phyloP scores from a whole-genome alignment of 805 yeast genomes.

The Monosporozyma unispora region DNA sequence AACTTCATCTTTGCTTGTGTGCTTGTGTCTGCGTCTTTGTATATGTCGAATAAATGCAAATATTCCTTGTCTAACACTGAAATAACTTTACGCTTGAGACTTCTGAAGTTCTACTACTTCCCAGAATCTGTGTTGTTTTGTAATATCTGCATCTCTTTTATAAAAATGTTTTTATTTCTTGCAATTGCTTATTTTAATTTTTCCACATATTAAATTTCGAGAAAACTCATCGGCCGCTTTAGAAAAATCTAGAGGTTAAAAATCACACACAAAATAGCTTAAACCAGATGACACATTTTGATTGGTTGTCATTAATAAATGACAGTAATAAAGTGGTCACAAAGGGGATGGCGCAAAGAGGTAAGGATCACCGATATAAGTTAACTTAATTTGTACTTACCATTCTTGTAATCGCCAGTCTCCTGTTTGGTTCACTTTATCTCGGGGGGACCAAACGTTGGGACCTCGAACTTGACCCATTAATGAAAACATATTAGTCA shows the following conservation, averaged over 20 bases:
- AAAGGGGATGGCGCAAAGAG: not conserved
- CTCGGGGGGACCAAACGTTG: conserved; percentile 27
- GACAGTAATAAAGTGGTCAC: not conserved
- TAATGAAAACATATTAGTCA: conserved; percentile 28
- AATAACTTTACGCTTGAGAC: too few relatives aligned
- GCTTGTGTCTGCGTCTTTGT: not conserved
- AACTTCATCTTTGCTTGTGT: conserved; percentile 52
- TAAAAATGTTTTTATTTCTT: not conserved
- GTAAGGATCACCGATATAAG: not conserved
- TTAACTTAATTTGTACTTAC: not conserved
- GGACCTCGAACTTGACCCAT: conserved; percentile 35
- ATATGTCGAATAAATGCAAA: too few relatives aligned
- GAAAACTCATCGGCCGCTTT: not conserved
- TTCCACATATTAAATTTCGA: too few relatives aligned
- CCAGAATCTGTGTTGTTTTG: too few relatives aligned
- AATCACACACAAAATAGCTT: not conserved
- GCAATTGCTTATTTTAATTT: too few relatives aligned
- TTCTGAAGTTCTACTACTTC: too few relatives aligned
- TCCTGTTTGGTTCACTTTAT: not conserved
- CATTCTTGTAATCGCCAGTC: not conserved
- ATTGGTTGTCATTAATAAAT: not conserved
- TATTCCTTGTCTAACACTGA: too few relatives aligned
- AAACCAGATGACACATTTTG: not conserved
- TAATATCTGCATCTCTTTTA: too few relatives aligned
- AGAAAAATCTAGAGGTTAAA: too few relatives aligned